Conservation (phyloP, 495 filamentous ascomycete species). For the Xylaria telfairii region DNA sequence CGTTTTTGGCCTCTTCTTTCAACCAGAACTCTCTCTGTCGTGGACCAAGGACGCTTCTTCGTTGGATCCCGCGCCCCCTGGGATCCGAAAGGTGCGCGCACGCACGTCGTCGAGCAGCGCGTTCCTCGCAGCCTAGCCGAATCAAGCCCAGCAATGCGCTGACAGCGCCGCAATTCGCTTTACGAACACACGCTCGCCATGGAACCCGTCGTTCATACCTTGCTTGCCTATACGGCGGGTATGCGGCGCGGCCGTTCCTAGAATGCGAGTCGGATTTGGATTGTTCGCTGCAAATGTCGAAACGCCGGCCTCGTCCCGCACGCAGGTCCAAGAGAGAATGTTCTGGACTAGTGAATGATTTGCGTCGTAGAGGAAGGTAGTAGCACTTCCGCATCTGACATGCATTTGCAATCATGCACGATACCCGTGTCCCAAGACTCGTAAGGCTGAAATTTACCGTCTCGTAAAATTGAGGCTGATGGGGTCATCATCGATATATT, state of each 20-base stretch:
- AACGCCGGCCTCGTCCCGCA: neutral
- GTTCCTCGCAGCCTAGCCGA: no score
- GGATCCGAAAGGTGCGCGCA: slow-evolving; percentile 1
- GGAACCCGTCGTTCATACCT: neutral
- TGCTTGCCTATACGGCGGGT: neutral
- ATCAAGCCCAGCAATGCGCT: neutral
- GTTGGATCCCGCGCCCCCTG: neutral
- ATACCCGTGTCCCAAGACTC: slow-evolving; percentile 22
- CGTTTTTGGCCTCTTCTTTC: neutral
- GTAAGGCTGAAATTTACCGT: slow-evolving; percentile 23
- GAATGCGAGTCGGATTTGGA: neutral
- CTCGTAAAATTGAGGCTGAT: slow-evolving; percentile 8
- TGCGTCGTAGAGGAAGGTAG: slow-evolving; percentile 16
- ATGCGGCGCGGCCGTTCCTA: neutral
- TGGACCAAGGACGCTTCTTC: neutral
- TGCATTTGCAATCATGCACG: slow-evolving; percentile 24
- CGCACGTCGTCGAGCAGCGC: no score
- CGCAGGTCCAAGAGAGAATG: neutral
- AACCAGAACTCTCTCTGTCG: no score
- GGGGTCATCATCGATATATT: slow-evolving; percentile 8
- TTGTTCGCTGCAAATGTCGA: neutral
- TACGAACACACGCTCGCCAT: neutral
- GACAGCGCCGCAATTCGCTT: neutral
- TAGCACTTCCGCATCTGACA: slow-evolving; percentile 22
- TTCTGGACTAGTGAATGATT: neutral